Base-by-base conservation (phyloP, 257 asterid species). In the Salvia splendens region DNA sequence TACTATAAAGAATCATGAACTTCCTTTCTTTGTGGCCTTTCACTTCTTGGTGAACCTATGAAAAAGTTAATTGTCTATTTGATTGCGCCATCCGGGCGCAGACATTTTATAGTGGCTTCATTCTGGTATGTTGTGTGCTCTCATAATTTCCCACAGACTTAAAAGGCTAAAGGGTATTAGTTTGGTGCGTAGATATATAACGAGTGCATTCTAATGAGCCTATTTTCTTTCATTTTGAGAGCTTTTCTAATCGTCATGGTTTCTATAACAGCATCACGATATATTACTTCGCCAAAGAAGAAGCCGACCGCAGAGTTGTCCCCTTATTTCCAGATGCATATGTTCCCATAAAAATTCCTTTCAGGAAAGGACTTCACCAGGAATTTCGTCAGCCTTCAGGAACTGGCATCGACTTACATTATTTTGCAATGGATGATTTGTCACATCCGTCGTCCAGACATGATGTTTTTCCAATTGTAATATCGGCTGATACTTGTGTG, bases 341-440 rank as follows among this genome's bases (percentile, higher is more conserved):
- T 8, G 80, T 77, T 61, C 95, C 92, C 46, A 76, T 86, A 46
- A 86, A 79, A 74, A 54, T 81, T 41, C 91, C 83, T 40, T 89
- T 89, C 81, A 77, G 84, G 7, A 84, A 87, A 76, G 96, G 96
- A 41, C 86, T 83, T 64, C 77, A 67, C 46, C 96, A 89, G 78
- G 85, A 85, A 72, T 89, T 83, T 67, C 63, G 77, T 17, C 96
- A 89, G 76, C 92, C 96, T 64, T 73, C 83, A 12, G 96, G 96
- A 73, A 86, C 90, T 0, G 92, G 96, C 77, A 81, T 89, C 2
- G 86, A 84, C 83, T 75, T 84, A 4, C 79, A 84, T 15, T 81
- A 65, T 72, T 89, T 86, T 46, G 56, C 74, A 1, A 68, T 75
- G 77, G 83, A 79, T 42, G 73, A 72, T 72, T 80, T 89, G 7